Percentiles rank a stretch among this genome's conserved stretches.
Evolutionary conservation across 345 rosid genomes (phyloP).

Genomic region (Arabidopsis thaliana): DNA sequence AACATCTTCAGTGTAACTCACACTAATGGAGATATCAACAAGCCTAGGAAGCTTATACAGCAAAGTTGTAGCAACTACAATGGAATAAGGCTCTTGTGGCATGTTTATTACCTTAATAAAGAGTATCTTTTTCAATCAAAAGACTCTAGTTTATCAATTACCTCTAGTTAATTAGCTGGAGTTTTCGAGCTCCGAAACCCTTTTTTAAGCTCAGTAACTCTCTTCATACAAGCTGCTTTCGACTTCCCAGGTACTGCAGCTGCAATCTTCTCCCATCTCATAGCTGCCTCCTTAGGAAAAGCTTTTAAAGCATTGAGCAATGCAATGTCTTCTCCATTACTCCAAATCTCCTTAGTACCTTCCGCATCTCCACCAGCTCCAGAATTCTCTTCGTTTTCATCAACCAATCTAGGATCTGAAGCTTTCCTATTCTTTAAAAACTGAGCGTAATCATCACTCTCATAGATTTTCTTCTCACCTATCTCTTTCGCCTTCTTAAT

Average conservation of each 20-base stretch:
- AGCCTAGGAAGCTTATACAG: neutral
- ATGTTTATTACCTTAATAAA: neutral
- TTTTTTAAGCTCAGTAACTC: conserved; percentile 79
- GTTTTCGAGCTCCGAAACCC: conserved; percentile 80
- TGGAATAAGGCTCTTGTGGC: neutral
- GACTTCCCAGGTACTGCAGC: conserved; percentile 90
- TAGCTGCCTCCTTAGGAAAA: conserved; percentile 75
- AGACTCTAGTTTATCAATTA: conserved; percentile 9
- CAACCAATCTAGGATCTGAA: conserved; percentile 56
- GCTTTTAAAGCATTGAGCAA: conserved; percentile 85
- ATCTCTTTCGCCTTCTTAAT: conserved; percentile 81
- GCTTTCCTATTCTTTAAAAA: conserved; percentile 89
- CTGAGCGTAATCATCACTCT: conserved; percentile 67
- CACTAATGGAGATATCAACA: conserved; percentile 1
- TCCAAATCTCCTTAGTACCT: conserved; percentile 53
- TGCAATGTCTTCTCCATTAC: conserved; percentile 77
- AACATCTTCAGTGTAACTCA: neutral
- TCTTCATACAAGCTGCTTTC: conserved; percentile 82
- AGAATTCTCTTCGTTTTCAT: conserved; percentile 27
- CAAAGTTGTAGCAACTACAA: conserved; percentile 11
- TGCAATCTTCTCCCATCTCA: conserved; percentile 96
- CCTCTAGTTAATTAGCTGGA: conserved; percentile 52
- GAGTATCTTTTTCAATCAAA: conserved; percentile 1
- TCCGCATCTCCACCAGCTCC: conserved; percentile 40
- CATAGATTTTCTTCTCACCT: conserved; percentile 70